Evolutionary conservation across 345 rosid genomes (phyloP).

Genomic region (Raphanus sativus): DNA sequence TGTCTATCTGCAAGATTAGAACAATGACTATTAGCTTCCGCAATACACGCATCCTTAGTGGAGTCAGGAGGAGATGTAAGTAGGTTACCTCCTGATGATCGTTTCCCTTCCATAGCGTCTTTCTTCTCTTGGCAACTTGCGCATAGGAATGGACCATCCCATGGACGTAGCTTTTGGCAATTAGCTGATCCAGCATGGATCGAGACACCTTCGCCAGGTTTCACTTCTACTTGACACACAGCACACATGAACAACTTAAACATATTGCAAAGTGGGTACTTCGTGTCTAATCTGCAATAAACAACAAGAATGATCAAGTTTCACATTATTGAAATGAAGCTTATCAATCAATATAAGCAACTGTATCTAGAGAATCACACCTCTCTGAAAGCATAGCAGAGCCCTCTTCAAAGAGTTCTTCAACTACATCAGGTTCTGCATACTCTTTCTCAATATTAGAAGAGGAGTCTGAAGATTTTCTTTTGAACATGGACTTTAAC

Average conservation of each 20-base stretch:
- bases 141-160: slow-evolving; percentile 99
- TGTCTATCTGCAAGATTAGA: slow-evolving; percentile 64
- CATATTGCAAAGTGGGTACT: slow-evolving; percentile 97
- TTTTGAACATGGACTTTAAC: slow-evolving; percentile 85
- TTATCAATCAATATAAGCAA: too few species aligned
- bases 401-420: slow-evolving; percentile 91
- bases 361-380: slow-evolving; percentile 41
- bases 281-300: slow-evolving; percentile 80
- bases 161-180: slow-evolving; percentile 70
- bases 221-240: slow-evolving; percentile 97
- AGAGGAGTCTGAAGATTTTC: slow-evolving; percentile 69
- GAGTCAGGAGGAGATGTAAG: neutral
- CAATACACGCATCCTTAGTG: neutral
- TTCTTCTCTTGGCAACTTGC: slow-evolving; percentile 92
- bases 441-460: slow-evolving; percentile 67
- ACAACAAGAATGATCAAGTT: neutral
- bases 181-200: slow-evolving; percentile 74
- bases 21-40: slow-evolving; percentile 19
- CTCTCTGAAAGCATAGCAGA: slow-evolving; percentile 98
- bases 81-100: slow-evolving; percentile 69
- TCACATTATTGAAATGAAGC: neutral
- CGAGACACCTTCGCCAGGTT: slow-evolving; percentile 94
- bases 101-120: slow-evolving; percentile 98
- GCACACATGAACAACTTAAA: slow-evolving; percentile 94
- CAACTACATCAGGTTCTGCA: slow-evolving; percentile 77